Evolutionary conservation across 805 yeast genomes (phyloP), one percentile per base, ranked within the genome.

Genomic region (baker's yeast (Saccharomyces cerevisiae)): DNA sequence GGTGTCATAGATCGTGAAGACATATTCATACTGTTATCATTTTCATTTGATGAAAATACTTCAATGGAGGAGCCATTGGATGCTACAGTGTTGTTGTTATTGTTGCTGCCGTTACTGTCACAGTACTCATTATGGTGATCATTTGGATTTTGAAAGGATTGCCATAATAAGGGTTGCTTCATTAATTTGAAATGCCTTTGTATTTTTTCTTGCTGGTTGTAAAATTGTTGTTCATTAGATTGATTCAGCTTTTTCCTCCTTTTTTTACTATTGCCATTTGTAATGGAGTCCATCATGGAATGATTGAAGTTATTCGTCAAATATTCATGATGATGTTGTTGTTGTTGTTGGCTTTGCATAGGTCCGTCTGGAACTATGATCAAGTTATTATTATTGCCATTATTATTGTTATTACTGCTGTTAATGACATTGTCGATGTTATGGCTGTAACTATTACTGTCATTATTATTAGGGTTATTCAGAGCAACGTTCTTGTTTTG

Each of bases 61-160:
- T 63, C 66, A 32, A 60, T 53, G 4, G 62, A 55, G 17, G 65
- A 62, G 21, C 62, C 63, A 49, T 61, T 58, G 13, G 62, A 55
- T 61, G 57, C 29, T 6, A 17, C 22, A 10, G 43, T 36, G 43
- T 61, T 60, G 31, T 51, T 55, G n/a, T 61, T 60, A 30, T 52
- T 55, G 21, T 57, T 54, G 31, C 48, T 59, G 13, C 55, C 59
- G 27, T 55, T 55, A 47, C 68, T 65, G 53, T 80, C 83, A 53
- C 76, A 36, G 57, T 17, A 56, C 17, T 46, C 46, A 30, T 46
- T 59, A 24, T 47, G 55, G 36, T 52, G 52, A 9, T 36, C 43
- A 36, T 36, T 36, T 17, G 43, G 11, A 17, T 36, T 36, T 17
- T 36, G 43, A n/a, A 36, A 36, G 17, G 43, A 36, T 36, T 36